Base-by-base conservation (phyloP, 441 rosid species). In the Brassica balearica region DNA sequence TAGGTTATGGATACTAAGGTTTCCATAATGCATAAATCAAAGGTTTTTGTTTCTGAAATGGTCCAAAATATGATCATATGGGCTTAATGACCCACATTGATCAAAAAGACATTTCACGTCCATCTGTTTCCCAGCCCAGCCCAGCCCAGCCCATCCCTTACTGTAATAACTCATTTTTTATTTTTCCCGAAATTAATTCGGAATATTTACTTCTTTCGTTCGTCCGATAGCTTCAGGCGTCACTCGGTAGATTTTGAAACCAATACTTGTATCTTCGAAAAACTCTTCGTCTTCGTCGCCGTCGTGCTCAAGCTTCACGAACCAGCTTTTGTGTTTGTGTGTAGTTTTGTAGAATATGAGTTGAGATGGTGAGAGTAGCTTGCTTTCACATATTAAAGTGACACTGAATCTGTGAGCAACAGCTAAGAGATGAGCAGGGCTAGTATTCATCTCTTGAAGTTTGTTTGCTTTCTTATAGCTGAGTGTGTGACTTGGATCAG, bases 401-500 rank as follows among this genome's bases (percentile, higher is more conserved):
- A 3, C 25, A 55, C 2, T 38, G 14, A 48, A 59, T 7, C 68
- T 59, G 29, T 68, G 74, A 61, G 48, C 32, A 43, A 43, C 59
- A 68, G 27, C 20, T 20, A 48, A n/a, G 56, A 48, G 56, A 48
- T 48, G 2, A 5, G 17, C 17, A n/a, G 8, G 8, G 19, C 19
- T n/a, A 27, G 69, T 34, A 29, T 29, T 55, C 25, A 55, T 55
- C 5, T 64, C 32, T 32, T 32, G 51, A 78, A 80, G 77, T 12
- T 73, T 58, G 2, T 68, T 69, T 62, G 51, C 82, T 81, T 83
- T 87, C 89, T 88, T 43, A 11, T 43, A 43, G 97, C 91, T 82
- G 97, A 95, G 86, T 95, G 84, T 82, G 98, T 90, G 73, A 43
- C 93, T 96, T 72, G 99, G 97, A 86, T 95, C 99, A 67, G 90